Base-by-base conservation (phyloP, 1,284 basidiomycete species). In the Apiotrichum mycotoxinovorans region DNA sequence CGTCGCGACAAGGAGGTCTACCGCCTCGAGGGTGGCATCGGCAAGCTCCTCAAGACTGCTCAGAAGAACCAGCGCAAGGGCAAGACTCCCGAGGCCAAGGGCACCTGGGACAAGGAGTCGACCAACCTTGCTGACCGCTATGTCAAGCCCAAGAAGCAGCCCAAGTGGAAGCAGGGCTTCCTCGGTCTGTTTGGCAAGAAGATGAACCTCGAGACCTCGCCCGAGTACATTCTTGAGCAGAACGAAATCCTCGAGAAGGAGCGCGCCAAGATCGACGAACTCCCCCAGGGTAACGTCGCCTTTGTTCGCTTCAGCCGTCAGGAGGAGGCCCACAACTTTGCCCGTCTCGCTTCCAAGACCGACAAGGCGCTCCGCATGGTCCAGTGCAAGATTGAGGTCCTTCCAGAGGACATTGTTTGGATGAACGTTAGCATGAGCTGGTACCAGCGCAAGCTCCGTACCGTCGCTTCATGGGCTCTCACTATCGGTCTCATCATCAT, bases 321-420 rank as follows among this genome's bases (percentile, higher is more conserved):
- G 70, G 74, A 79, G 52, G 81, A 81, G 41, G 80, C 80, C 27
- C 80, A 80, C 71, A 72, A 77, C 44, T 81, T 80, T 56, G 78
- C 79, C 15, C 81, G 85, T 26, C 89, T 91, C 85, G 72, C 78
- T n/a, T 74, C 78, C 50, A 84, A 83, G 62, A 41, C 53, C 33
- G 66, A 68, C 52, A 73, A 73, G 57, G 49, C 56, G 26, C 56
- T 70, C 46, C 61, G 64, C 43, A 49, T 65, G 52, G 60, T 74
- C 46, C 41, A 93, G 77, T 87, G 93, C 62, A 87, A 64, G 33
- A 68, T 77, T 53, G 75, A 78, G 61, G 84, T 94, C 44, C 82
- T 85, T 1, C 89, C 91, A 0, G 83, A 84, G 45, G 94, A 97
- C 74, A 85, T 98, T 43, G 86, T 96, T 60, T 98, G 94, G 93